phyloP scores from a whole-genome alignment of 805 yeast genomes.

The Hanseniaspora mollemarum region DNA sequence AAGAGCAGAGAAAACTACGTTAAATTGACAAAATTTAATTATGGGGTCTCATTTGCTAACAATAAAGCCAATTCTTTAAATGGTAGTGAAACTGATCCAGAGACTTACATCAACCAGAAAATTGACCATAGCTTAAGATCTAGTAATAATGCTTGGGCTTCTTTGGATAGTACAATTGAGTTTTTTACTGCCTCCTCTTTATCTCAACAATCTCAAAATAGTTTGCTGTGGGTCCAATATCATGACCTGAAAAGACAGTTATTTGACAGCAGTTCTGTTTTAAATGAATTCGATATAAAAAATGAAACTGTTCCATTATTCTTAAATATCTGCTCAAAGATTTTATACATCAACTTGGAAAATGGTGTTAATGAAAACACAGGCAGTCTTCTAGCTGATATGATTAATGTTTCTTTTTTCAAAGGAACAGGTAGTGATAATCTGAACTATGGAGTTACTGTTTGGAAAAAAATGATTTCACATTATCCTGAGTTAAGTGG shows the following conservation, averaged over 20 bases:
- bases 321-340: slow-evolving; percentile 1
- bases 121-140: slow-evolving; percentile 2
- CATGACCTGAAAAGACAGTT: background rate
- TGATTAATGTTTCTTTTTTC: slow-evolving; percentile 9
- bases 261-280: too few species aligned
- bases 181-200: slow-evolving; percentile 10
- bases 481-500: slow-evolving; percentile 50
- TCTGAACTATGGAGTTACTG: slow-evolving; percentile 39
- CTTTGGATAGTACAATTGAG: slow-evolving; percentile 18
- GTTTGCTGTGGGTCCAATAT: background rate
- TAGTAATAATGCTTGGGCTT: background rate
- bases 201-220: background rate
- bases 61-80: slow-evolving; percentile 71
- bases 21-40: slow-evolving; percentile 41
- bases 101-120: slow-evolving; percentile 36
- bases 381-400: slow-evolving; percentile 1
- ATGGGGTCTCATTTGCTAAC: slow-evolving; percentile 82
- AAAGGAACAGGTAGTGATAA: background rate
- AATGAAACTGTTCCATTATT: slow-evolving; percentile 1
- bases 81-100: slow-evolving; percentile 45
- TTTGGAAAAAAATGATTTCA: slow-evolving; percentile 70
- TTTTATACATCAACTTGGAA: background rate
- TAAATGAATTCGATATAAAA: background rate
- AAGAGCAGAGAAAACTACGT: slow-evolving; percentile 9
- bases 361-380: background rate